Conservation (phyloP, 768 basidiomycete species). For the Mycena alexandri region DNA sequence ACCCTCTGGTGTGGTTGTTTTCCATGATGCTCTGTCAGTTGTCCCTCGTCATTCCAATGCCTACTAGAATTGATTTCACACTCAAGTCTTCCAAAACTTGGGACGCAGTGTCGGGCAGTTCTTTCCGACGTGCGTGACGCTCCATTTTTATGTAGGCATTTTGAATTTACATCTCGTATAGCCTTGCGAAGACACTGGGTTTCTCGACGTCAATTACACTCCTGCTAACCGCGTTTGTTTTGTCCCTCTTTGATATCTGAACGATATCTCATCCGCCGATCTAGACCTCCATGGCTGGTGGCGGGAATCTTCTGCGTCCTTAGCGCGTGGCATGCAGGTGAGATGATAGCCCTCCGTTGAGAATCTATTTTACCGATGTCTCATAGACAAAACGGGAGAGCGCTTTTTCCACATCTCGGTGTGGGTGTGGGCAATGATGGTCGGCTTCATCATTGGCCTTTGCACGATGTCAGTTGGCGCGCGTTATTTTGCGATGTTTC, state of each 20-base stretch:
- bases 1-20: constrained; percentile 56
- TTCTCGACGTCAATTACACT: constrained; percentile 58
- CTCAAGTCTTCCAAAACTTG: constrained; percentile 48
- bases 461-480: constrained; percentile 55
- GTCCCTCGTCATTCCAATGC: background rate
- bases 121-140: constrained; percentile 59
- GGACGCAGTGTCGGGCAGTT: constrained; percentile 59
- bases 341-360: no score
- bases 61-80: background rate
- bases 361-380: background rate
- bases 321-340: constrained; percentile 59
- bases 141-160: no score
- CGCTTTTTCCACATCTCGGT: constrained; percentile 58
- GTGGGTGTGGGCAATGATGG: constrained; percentile 56
- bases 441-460: constrained; percentile 61
- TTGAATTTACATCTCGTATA: constrained; percentile 31
- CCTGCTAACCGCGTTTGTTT: constrained; percentile 57
- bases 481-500: constrained; percentile 61
- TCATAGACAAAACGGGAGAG: constrained; percentile 58
- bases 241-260: background rate
- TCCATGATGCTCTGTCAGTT: constrained; percentile 51
- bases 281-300: constrained; percentile 61
- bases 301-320: constrained; percentile 50
- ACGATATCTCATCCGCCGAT: background rate
- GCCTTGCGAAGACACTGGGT: constrained; percentile 58